Conservation (phyloP, 805 yeast genomes). For the Teunomyces barrocoloradensis region DNA sequence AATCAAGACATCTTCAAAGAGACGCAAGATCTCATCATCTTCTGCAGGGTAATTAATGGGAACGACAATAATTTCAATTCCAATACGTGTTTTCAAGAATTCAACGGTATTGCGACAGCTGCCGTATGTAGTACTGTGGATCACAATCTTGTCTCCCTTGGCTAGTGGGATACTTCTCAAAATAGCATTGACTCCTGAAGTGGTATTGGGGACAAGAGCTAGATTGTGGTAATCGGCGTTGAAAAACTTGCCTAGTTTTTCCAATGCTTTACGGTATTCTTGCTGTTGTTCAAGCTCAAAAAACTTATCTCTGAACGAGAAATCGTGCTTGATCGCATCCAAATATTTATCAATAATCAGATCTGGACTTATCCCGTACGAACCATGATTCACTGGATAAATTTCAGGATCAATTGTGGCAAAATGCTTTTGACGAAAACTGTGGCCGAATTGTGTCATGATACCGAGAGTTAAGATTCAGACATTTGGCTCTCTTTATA, state of each 20-base stretch:
- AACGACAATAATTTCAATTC: conserved; percentile 21
- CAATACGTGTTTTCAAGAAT: conserved; percentile 33
- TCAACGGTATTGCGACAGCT: conserved; percentile 53
- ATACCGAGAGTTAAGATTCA: not conserved
- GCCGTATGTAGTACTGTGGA: conserved; percentile 50
- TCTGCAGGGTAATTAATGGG: conserved; percentile 13
- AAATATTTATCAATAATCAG: conserved; percentile 41
- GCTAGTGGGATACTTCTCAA: conserved; percentile 52
- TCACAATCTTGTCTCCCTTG: conserved; percentile 50
- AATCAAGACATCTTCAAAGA: conserved; percentile 21
- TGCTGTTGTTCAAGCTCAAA: conserved; percentile 23
- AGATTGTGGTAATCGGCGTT: conserved; percentile 46
- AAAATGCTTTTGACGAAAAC: conserved; percentile 49
- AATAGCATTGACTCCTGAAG: conserved; percentile 56
- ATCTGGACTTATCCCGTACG: conserved; percentile 57
- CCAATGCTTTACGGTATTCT: conserved; percentile 33
- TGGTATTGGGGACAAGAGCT: conserved; percentile 59
- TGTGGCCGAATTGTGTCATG: conserved; percentile 44
- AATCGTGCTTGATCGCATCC: conserved; percentile 21
- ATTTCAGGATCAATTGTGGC: conserved; percentile 36
- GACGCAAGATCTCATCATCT: conserved; percentile 20
- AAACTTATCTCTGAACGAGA: conserved; percentile 48
- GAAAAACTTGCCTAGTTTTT: conserved; percentile 38
- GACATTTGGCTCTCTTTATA: not conserved
- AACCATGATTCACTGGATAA: conserved; percentile 60